phyloP scores from a whole-genome alignment of 495 filamentous ascomycete genomes.

The Rostrohypoxylon terebratum region DNA sequence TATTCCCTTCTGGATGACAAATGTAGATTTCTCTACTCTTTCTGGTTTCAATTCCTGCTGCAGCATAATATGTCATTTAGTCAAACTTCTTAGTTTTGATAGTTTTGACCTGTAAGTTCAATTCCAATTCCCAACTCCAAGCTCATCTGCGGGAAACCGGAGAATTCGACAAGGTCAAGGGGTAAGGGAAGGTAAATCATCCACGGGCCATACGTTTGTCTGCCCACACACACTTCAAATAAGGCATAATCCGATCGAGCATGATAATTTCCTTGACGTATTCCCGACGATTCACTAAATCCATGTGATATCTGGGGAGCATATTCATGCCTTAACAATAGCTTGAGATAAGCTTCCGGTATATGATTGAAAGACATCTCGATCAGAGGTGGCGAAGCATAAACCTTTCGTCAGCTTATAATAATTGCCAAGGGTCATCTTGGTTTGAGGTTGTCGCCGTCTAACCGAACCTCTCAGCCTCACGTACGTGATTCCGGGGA shows the following conservation, averaged over 20 bases:
- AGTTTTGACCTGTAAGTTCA: conserved; percentile 14
- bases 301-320: conserved; percentile 32
- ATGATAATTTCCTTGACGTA: conserved; percentile 38
- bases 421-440: not conserved
- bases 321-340: conserved; percentile 24
- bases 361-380: conserved; percentile 8
- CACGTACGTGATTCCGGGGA: not conserved
- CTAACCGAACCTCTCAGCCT: conserved; percentile 3
- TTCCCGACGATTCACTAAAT: conserved; percentile 37
- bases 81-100: conserved; percentile 9
- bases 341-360: conserved; percentile 9
- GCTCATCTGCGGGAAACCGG: conserved; percentile 11
- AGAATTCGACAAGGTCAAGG: conserved; percentile 25
- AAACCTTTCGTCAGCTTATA: not conserved
- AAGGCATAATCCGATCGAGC: conserved; percentile 48
- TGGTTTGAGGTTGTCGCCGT: conserved; percentile 1
- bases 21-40: conserved; percentile 17
- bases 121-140: not conserved
- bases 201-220: conserved; percentile 30
- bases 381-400: not conserved
- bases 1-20: conserved; percentile 5
- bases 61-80: conserved; percentile 17
- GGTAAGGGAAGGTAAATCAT: conserved; percentile 14
- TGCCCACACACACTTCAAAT: conserved; percentile 19
- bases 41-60: conserved; percentile 23